Conservation (phyloP, 331 rosid genomes). For the Spiraea crenata region DNA sequence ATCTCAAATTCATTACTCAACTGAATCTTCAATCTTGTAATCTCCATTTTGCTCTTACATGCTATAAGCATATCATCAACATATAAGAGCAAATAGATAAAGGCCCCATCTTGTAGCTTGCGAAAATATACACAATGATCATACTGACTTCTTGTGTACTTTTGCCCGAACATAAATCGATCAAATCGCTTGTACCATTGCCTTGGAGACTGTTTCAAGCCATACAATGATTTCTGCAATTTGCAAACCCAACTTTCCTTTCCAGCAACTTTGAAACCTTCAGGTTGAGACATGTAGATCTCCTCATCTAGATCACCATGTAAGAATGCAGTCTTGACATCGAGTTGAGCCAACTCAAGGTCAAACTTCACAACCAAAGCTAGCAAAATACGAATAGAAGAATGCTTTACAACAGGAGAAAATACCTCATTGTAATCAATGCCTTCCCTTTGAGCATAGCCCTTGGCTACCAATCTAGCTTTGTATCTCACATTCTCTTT, state of each 20-base stretch:
- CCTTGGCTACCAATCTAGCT: background rate
- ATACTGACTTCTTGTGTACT: conserved; percentile 2
- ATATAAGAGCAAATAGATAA: no score
- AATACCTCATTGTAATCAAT: background rate
- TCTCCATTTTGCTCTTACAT: no score
- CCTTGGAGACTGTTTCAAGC: background rate
- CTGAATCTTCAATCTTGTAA: no score
- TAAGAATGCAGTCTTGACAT: background rate
- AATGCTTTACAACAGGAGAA: no score
- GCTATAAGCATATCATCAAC: no score
- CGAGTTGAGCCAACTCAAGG: background rate
- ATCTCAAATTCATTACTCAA: no score
- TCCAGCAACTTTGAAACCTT: background rate
- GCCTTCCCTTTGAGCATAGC: background rate
- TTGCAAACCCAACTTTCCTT: background rate
- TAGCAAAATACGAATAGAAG: no score
- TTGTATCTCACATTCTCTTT: background rate
- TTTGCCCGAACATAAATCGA: background rate
- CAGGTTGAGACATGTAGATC: background rate
- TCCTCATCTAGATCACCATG: background rate
- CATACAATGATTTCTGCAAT: background rate
- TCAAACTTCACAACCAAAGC: background rate
- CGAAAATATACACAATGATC: conserved; percentile 3
- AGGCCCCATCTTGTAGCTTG: background rate
- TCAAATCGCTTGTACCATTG: background rate